Evolutionary conservation across 1,139 yeast species (phyloP), one percentile per base, ranked within the genome.

Genomic region (Hansenula sp.): DNA sequence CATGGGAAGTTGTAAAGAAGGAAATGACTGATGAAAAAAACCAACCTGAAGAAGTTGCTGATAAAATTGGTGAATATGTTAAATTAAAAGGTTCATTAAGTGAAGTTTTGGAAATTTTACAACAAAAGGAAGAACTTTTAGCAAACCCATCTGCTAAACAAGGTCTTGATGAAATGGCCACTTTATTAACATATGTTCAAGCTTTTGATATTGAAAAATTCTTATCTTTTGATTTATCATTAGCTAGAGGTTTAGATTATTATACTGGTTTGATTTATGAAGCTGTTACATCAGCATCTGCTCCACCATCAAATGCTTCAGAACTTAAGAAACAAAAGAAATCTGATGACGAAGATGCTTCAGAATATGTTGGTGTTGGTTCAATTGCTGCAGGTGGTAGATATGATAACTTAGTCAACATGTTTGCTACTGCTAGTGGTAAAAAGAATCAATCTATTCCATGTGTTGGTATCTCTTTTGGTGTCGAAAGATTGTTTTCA

Each of bases 331-430:
- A 57, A 42, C 59, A 59, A 41, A 62, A 55, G 48, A 62, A 60
- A 45, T 60, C 59, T 27, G 81, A 73, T 21, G 88, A 79, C 39
- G 97, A 89, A 52, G 98, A 92, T 65, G 96, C 96, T 41, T 85
- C 95, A 39, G 97, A 88, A 50, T 88, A 85, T 56, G 97, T 92
- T 38, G 98, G 98, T 55, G 97, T 92, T 39, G 98, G 98, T 24
- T 90, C 97, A 9, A 88, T 92, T 55, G 96, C 96, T 42, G 98
- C 96, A 34, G 98, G 98, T 67, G 98, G 98, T 51, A 86, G 98
- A 65, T 92, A 92, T 65, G 98, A 92, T 63, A 83, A 85, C 55
- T 75, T 92, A 48, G 97, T 92, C 27, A 96, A 96, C 51, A 92
- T 92, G 97, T 92, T 92, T 64, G 82, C 96, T 47, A 74, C 75